Conservation (phyloP, 495 filamentous ascomycete genomes). For the Chlorociboria aeruginascens region DNA sequence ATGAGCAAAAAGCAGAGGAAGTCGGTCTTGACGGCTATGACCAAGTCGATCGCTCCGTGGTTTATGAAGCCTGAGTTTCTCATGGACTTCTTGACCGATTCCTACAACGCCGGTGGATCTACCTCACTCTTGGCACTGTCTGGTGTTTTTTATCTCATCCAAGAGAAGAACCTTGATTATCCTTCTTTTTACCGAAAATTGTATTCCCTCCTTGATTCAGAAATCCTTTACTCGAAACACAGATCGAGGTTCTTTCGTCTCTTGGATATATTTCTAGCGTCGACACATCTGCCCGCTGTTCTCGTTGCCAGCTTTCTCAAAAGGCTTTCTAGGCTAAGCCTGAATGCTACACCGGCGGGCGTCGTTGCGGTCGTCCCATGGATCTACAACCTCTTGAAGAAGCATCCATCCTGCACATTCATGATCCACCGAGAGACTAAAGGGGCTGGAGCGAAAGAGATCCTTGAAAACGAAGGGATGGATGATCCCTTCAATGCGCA, state of each 20-base stretch:
- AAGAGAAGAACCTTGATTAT: slow-evolving; percentile 89
- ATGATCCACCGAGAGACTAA: slow-evolving; percentile 78
- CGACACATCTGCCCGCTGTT: slow-evolving; percentile 81
- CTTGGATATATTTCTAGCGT: slow-evolving; percentile 83
- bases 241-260: slow-evolving; percentile 87
- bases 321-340: slow-evolving; percentile 64
- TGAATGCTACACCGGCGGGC: slow-evolving; percentile 76
- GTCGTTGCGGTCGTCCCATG: slow-evolving; percentile 84
- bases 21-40: slow-evolving; percentile 58
- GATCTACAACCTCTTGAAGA: slow-evolving; percentile 90
- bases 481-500: slow-evolving; percentile 66
- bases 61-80: slow-evolving; percentile 75
- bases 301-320: slow-evolving; percentile 96
- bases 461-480: slow-evolving; percentile 53
- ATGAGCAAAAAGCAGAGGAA: slow-evolving; percentile 68
- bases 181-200: slow-evolving; percentile 88
- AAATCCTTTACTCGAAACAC: slow-evolving; percentile 85
- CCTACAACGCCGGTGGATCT: slow-evolving; percentile 74
- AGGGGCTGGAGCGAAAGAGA: slow-evolving; percentile 39
- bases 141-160: slow-evolving; percentile 90
- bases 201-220: slow-evolving; percentile 77
- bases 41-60: slow-evolving; percentile 70
- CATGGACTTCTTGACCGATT: slow-evolving; percentile 97
- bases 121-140: slow-evolving; percentile 80
- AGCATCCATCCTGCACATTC: slow-evolving; percentile 81